Evolutionary conservation across 345 rosid species (phyloP), one percentile per base, ranked within the genome.

Genomic region (Lepidium africanum): DNA sequence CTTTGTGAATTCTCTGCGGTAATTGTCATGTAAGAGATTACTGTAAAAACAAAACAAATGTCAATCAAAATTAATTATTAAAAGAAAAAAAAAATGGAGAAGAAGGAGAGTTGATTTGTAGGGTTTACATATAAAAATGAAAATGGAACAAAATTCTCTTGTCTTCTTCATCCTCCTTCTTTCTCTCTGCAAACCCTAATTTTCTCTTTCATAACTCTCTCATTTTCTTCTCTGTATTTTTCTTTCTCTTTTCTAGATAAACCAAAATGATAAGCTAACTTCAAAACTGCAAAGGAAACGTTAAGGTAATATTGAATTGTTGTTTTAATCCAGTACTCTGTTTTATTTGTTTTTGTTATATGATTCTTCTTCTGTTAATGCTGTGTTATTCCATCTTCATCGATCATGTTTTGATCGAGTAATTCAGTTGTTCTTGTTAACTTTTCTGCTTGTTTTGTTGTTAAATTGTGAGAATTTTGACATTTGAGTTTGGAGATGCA

Each of bases 51-150:
- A 47, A 6, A 15, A 12, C 25, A 49, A 38, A 50, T 57, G 62
- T 57, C 11, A 38, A 35, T 3, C 38, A 16, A 12, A 39, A 12
- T 49, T 51, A 46, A 21, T 14, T 35, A 50, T 5, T 50, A 8
- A 40, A 2, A 37, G 10, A 32, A 3, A 7, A 3, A 11, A 10
- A 6, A 41, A 12, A 5, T 30, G 33, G 33, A 15, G 7, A 16
- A 9, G 2, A 47, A 35, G 19, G 9, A n/a, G 37, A 52, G 47
- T 27, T 9, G 19, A 32, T 14, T 32, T 46, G 45, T 67, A 74
- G 73, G 69, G 78, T 74, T 74, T 74, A 68, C 69, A 61, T 74
- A 74, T 61, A 74, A 67, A 74, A 74, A 13, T 59, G 67, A 67
- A 67, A 57, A 7, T 42, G 67, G 35, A 65, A 59, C 47, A 59